Conservation (phyloP, 2,329 filamentous ascomycete genomes). For the Cryphonectria carpinicola region DNA sequence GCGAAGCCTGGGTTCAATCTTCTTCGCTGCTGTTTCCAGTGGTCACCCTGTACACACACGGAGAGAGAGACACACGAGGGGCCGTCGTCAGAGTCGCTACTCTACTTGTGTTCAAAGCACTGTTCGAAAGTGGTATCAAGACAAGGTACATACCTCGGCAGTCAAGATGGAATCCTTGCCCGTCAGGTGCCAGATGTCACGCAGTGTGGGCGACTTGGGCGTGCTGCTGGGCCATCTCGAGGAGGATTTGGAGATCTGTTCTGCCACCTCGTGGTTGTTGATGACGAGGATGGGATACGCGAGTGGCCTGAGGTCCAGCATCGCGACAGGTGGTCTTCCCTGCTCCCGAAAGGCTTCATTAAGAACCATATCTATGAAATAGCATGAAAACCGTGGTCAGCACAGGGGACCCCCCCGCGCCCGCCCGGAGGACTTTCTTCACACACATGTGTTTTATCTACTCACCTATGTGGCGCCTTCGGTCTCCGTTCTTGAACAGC, state of each 20-base stretch:
- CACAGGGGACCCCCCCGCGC: neutral
- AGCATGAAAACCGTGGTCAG: neutral
- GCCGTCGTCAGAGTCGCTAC: neutral
- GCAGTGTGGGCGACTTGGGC: slow-evolving; percentile 39
- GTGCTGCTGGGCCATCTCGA: slow-evolving; percentile 38
- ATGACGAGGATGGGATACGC: slow-evolving; percentile 39
- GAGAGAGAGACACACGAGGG: neutral
- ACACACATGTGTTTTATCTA: too few relatives aligned
- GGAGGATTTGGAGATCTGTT: slow-evolving; percentile 42
- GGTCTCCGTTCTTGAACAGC: slow-evolving; percentile 20
- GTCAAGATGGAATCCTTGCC: slow-evolving; percentile 34
- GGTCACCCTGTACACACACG: slow-evolving; percentile 31
- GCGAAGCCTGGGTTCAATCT: slow-evolving; percentile 45
- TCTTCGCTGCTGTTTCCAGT: slow-evolving; percentile 41
- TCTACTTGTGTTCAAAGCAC: too few relatives aligned
- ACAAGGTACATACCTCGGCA: slow-evolving; percentile 22
- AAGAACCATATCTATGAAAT: slow-evolving; percentile 30
- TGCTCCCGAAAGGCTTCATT: slow-evolving; percentile 30
- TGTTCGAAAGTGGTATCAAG: neutral
- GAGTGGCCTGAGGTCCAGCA: slow-evolving; percentile 43
- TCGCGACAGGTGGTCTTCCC: slow-evolving; percentile 40
- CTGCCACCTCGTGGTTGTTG: slow-evolving; percentile 40
- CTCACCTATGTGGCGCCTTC: slow-evolving; percentile 17
- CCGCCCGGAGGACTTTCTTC: neutral
- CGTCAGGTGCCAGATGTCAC: slow-evolving; percentile 33